Evolutionary conservation across 129 eudicot genomes (phyloP).

Genomic region (Cynara cardunculus): DNA sequence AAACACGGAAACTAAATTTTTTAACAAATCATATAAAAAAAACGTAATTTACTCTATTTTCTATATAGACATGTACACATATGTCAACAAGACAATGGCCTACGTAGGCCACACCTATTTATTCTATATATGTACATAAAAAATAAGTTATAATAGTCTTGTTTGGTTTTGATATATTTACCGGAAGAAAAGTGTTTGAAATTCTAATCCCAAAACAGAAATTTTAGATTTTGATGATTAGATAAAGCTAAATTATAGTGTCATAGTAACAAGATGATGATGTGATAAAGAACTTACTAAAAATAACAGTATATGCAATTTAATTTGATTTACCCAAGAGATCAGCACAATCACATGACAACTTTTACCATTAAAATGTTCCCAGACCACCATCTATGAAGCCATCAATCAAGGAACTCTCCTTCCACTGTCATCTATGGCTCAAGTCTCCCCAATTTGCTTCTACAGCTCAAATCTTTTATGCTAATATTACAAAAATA

Average conservation of each 20-base stretch:
- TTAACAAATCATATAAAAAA: too few relatives aligned
- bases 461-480: not conserved
- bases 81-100: not conserved
- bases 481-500: not conserved
- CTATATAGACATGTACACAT: not conserved
- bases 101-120: not conserved
- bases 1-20: too few relatives aligned
- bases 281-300: not conserved
- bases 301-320: not conserved
- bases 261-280: not conserved
- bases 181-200: not conserved
- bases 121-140: too few relatives aligned
- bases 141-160: not conserved
- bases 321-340: not conserved
- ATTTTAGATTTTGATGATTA: not conserved
- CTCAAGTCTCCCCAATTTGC: constrained; percentile 7
- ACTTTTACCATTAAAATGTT: constrained; percentile 14
- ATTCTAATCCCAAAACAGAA: not conserved
- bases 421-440: constrained; percentile 10
- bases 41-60: too few relatives aligned
- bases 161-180: not conserved
- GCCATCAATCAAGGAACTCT: constrained; percentile 9
- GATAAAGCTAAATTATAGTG: not conserved
- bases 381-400: constrained; percentile 8
- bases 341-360: constrained; percentile 26